Evolutionary conservation across 768 basidiomycete genomes (phyloP).

Genomic region (Lentinus brumalis): DNA sequence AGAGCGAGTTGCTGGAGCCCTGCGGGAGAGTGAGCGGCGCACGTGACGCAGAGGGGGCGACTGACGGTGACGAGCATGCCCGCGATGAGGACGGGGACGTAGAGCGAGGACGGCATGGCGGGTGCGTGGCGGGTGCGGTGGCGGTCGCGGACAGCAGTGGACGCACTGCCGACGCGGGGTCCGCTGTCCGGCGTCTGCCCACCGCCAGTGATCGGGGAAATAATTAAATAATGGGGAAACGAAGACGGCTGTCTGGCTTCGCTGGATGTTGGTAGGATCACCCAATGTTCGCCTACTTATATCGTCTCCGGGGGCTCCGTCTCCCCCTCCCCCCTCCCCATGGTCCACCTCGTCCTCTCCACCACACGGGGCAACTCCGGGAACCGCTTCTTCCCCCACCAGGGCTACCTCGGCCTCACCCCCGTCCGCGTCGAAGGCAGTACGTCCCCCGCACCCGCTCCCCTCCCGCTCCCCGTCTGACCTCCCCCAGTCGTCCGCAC

Average conservation of each 20-base stretch:
- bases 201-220: conserved; percentile 9
- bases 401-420: conserved; percentile 80
- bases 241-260: conserved; percentile 9
- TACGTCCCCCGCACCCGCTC: conserved; percentile 35
- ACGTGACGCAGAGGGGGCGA: conserved; percentile 1
- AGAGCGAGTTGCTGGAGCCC: conserved; percentile 81
- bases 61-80: conserved; percentile 91
- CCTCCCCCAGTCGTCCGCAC: conserved; percentile 62
- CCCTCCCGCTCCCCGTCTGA: conserved; percentile 7
- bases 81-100: conserved; percentile 76
- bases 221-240: conserved; percentile 12
- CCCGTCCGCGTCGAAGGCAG: conserved; percentile 78
- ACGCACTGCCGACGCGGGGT: not conserved
- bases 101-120: conserved; percentile 67
- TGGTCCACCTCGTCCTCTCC: conserved; percentile 76
- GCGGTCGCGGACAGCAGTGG: not conserved
- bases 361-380: conserved; percentile 66
- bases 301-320: conserved; percentile 23
- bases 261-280: conserved; percentile 15
- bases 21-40: conserved; percentile 28
- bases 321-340: conserved; percentile 34
- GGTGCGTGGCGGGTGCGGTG: conserved; percentile 29
- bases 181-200: too few species aligned
- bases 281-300: conserved; percentile 67
- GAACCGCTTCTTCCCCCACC: conserved; percentile 71